Evolutionary conservation across 2,329 filamentous ascomycete genomes (phyloP).

Genomic region (Trichophyton benhamiae): DNA sequence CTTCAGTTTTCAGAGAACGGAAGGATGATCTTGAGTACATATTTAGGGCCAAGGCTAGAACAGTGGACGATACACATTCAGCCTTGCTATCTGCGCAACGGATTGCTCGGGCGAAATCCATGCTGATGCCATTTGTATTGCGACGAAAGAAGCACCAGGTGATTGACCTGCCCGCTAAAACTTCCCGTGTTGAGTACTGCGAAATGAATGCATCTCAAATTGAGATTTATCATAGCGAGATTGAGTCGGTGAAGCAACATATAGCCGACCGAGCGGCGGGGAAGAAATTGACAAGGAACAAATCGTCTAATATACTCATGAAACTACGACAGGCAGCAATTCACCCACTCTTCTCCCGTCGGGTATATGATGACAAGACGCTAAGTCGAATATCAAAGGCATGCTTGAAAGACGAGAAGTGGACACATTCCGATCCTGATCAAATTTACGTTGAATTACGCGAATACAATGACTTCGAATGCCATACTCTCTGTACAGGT

Average conservation of each 20-base stretch:
- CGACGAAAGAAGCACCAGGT: conserved; percentile 90
- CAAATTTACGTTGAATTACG: conserved; percentile 44
- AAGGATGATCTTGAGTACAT: conserved; percentile 71
- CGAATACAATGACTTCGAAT: conserved; percentile 49
- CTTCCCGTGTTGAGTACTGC: conserved; percentile 65
- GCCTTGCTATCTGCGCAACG: conserved; percentile 77
- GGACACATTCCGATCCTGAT: conserved; percentile 38
- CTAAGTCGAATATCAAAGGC: conserved; percentile 67
- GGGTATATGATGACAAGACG: conserved; percentile 61
- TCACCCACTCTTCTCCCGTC: conserved; percentile 76
- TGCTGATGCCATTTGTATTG: conserved; percentile 89
- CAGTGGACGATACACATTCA: conserved; percentile 58
- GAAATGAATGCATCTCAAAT: conserved; percentile 62
- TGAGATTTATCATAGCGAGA: conserved; percentile 58
- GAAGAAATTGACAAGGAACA: conserved; percentile 41
- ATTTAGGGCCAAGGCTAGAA: conserved; percentile 84
- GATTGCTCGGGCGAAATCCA: conserved; percentile 74
- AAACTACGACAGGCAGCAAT: conserved; percentile 85
- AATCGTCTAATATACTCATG: conserved; percentile 62
- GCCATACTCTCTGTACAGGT: conserved; percentile 46
- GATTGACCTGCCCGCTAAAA: conserved; percentile 72
- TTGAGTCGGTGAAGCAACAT: conserved; percentile 49
- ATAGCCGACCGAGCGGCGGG: conserved; percentile 46
- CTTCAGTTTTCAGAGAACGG: conserved; percentile 63
- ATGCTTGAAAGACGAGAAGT: conserved; percentile 56